Conservation (phyloP, 441 rosid genomes). For the Populus hybrid region DNA sequence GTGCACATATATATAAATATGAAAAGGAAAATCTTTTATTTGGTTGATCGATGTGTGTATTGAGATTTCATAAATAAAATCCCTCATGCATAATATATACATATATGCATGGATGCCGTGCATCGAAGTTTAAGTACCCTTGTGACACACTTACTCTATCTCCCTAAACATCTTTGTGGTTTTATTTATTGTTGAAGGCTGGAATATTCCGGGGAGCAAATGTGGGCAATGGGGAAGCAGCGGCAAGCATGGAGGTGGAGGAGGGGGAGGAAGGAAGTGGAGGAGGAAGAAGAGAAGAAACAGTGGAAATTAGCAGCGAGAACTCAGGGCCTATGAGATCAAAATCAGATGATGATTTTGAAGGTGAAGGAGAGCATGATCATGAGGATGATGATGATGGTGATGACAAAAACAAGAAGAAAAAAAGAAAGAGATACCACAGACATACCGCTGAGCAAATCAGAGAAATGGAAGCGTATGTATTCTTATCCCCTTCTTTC, state of each 20-base stretch:
- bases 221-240: slow-evolving; percentile 27
- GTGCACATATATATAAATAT: neutral
- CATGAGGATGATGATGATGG: slow-evolving; percentile 43
- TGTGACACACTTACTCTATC: neutral
- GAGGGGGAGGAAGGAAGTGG: slow-evolving; percentile 42
- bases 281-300: slow-evolving; percentile 49
- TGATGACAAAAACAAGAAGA: slow-evolving; percentile 61
- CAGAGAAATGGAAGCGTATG: slow-evolving; percentile 95
- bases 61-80: neutral
- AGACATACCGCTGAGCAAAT: slow-evolving; percentile 95
- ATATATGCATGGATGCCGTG: neutral
- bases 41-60: neutral
- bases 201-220: slow-evolving; percentile 85
- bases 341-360: slow-evolving; percentile 77
- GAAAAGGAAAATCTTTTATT: neutral
- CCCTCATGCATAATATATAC: neutral
- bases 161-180: neutral
- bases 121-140: neutral
- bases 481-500: neutral
- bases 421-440: slow-evolving; percentile 93
- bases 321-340: slow-evolving; percentile 87
- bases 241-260: slow-evolving; percentile 41
- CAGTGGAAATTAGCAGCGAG: slow-evolving; percentile 93
- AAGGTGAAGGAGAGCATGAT: slow-evolving; percentile 55
- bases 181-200: slow-evolving; percentile 43